Base-by-base conservation (phyloP, 768 basidiomycete species). In the Russula sp. region DNA sequence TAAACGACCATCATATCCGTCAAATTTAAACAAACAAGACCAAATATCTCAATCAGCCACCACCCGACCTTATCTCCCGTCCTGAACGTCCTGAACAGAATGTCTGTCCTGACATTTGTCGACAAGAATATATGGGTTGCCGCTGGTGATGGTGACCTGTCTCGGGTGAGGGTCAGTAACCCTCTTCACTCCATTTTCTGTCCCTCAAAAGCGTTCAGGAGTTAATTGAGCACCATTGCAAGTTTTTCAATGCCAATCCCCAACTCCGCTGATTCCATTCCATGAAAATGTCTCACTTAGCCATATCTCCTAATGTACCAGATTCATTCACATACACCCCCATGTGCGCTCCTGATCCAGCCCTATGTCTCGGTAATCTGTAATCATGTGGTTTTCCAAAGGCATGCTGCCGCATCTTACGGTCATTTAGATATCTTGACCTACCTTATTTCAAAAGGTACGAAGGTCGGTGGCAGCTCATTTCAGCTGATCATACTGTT, bases 331-430 rank as follows among this genome's bases (percentile, higher is more conserved):
- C 90, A 36, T 93, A 93, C 75, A 93, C 91, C 0, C 90, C 91
- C 40, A 91, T 93, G 89, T 86, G 72, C 54, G 79, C 72, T 42
- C 49, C 38, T 32, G 14, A 50, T 49, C 55, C 55, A 50, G 44
- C 59, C 34, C n/a, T 58, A 14, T 56, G 2, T 53, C 14, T 51
- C 50, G 16, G 10, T 13, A n/a, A 16, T 42, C 34, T 49, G 26
- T 59, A 32, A 24, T 69, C 56, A 59, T 68, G 61, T 66, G 51
- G 46, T n/a, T 54, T 24, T 61, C 49, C 5, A 9, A 67, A 92
- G 89, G 87, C 94, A 97, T 75, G 94, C 94, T 20, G 94, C 94
- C 16, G 94, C 94, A 1, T 96, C 94, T 1, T 97, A 96, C 71
- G 91, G 86, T 20, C 94, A 94, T 34, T 73, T 89, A 10, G 76